A percentile compares a stretch with the other conserved stretches of the same genome.
These are phyloP conservation scores for Zasmidium citrigriseum DNA, from an alignment of 2,329 filamentous ascomycete species.

Conservation along the genomic window DNA sequence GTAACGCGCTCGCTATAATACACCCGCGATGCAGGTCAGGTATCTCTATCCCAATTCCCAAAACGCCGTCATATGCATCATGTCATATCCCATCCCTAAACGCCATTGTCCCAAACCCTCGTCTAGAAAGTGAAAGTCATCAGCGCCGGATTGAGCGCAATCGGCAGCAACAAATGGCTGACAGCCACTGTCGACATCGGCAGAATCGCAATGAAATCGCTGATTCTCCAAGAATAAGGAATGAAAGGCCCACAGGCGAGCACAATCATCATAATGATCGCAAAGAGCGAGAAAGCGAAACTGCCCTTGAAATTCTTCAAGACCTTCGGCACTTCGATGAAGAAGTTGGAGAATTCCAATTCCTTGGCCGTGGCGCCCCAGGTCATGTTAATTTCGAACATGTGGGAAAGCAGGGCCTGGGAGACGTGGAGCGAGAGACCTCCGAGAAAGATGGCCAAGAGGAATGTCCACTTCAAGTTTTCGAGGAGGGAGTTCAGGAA, in stretches of 20 bases:
- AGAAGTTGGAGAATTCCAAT: conserved; percentile 78
- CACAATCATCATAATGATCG: conserved; percentile 64
- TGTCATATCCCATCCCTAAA: background rate
- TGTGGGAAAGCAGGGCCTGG: conserved; percentile 76
- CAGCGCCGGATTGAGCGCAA: conserved; percentile 74
- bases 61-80: background rate
- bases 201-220: conserved; percentile 64
- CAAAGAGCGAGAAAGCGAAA: conserved; percentile 62
- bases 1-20: background rate
- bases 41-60: background rate
- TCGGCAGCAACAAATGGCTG: conserved; percentile 70
- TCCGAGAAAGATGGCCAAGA: conserved; percentile 78
- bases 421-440: conserved; percentile 79
- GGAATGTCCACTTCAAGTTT: conserved; percentile 64
- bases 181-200: conserved; percentile 72
- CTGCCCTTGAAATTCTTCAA: conserved; percentile 76
- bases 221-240: conserved; percentile 57
- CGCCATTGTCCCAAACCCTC: background rate
- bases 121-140: conserved; percentile 76
- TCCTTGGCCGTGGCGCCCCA: conserved; percentile 88
- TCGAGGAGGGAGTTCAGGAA: conserved; percentile 54
- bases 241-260: conserved; percentile 65
- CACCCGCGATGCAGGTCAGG: background rate
- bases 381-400: conserved; percentile 82
- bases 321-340: conserved; percentile 79